A percentile compares a stretch with the other conserved stretches of the same genome.
Evolutionary conservation across 257 asterid genomes (phyloP).

Genomic region (Solanum ossicruentum): DNA sequence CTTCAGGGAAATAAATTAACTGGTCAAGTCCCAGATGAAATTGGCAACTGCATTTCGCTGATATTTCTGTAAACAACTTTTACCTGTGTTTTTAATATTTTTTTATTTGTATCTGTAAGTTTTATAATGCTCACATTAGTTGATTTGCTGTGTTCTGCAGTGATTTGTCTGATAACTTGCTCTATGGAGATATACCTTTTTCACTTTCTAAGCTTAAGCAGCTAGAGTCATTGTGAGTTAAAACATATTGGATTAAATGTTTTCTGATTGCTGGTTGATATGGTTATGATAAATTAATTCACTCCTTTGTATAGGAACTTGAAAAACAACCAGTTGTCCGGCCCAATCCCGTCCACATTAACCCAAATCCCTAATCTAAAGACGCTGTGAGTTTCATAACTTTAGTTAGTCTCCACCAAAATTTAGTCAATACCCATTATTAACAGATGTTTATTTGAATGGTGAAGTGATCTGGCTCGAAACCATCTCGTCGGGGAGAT

Average conservation of each 20-base stretch:
- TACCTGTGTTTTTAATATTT: not conserved
- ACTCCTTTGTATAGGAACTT: constrained; percentile 32
- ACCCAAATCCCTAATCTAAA: constrained; percentile 91
- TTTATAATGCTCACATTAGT: not conserved
- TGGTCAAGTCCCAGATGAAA: constrained; percentile 93
- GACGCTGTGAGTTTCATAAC: constrained; percentile 55
- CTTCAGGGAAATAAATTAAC: constrained; percentile 81
- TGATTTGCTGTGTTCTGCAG: constrained; percentile 20
- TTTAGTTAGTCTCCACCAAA: not conserved
- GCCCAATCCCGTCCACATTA: constrained; percentile 91
- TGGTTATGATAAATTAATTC: not conserved
- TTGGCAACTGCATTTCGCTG: constrained; percentile 65
- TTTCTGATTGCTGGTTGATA: not conserved
- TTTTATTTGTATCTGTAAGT: not conserved
- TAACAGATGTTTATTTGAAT: not conserved
- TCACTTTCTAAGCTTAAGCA: constrained; percentile 86
- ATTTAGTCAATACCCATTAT: not conserved
- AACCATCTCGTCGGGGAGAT: constrained; percentile 92
- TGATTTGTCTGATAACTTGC: constrained; percentile 74
- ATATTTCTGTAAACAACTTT: constrained; percentile 34
- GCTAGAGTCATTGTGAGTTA: constrained; percentile 78
- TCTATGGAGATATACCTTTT: constrained; percentile 82
- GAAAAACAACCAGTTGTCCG: constrained; percentile 78
- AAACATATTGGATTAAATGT: not conserved
- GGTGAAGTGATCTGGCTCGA: constrained; percentile 70